Conservation (phyloP, 495 filamentous ascomycete species). For the Aspergillus sclerotioniger region DNA sequence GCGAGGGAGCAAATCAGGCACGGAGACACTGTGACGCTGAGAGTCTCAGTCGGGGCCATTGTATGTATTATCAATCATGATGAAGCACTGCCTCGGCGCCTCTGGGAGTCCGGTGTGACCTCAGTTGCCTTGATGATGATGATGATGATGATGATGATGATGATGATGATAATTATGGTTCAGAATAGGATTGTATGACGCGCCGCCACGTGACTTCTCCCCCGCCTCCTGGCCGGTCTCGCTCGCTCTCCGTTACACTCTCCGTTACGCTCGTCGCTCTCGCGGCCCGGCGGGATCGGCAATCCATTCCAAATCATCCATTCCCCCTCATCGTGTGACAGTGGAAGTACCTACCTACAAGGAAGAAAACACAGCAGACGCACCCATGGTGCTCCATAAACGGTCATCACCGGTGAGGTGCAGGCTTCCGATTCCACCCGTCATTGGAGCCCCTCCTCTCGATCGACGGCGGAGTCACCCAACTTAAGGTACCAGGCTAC, state of each 20-base stretch:
- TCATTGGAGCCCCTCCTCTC: not conserved
- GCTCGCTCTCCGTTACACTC: not conserved
- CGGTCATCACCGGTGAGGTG: not conserved
- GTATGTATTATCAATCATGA: no score
- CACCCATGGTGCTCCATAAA: not conserved
- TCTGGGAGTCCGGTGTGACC: no score
- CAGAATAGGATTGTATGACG: not conserved
- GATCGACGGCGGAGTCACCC: constrained; percentile 5
- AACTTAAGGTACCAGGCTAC: constrained; percentile 1
- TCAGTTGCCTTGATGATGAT: no score
- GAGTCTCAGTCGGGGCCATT: not conserved
- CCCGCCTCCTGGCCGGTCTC: not conserved
- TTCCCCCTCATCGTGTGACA: no score
- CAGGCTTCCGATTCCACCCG: not conserved
- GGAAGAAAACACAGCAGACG: no score
- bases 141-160: no score
- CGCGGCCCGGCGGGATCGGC: not conserved
- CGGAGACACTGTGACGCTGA: not conserved
- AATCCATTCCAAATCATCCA: no score
- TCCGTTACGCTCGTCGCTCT: no score
- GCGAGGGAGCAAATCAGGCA: not conserved
- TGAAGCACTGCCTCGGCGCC: no score
- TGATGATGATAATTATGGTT: no score
- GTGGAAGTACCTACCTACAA: no score
- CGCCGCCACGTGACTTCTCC: constrained; percentile 5